Evolutionary conservation across 176 grass and related monocot genomes (phyloP), one percentile per base, ranked within the genome.

Genomic region (Eleusine coracana): DNA sequence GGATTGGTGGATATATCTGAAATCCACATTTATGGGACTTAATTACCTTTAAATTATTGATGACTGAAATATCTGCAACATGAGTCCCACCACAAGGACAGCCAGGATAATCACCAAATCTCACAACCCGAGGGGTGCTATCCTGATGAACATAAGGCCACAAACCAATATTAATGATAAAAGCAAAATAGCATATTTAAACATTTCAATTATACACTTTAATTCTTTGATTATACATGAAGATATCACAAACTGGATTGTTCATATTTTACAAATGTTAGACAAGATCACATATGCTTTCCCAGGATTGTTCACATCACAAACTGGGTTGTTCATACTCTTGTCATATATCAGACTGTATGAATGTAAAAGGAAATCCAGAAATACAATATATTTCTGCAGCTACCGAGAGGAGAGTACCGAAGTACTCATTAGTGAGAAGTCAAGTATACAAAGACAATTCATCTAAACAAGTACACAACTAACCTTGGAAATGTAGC

Each of bases 31-130:
- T 72, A 42, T 50, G 48, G 48, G 48, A 52, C 50, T n/a, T 20
- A 39, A 70, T 61, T 91, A 98, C 95, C 90, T 84, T 98, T 69
- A 94, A 10, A 28, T 27, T 89, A 48, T 76, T 81, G 18, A 95
- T 89, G 84, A 70, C 39, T 9, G 96, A 88, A 50, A 91, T 70
- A 25, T 98, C 87, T 1, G 84, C 70, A 65, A 98, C 92, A 87
- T 98, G 96, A 75, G 96, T 98, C 48, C 95, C 95, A 71, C 95
- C 95, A 67, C 92, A 98, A 71, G 95, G 92, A 58, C 92, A 83
- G 7, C 95, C 92, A 49, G 81, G 77, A 48, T 88, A 37, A 18
- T 93, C 76, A 39, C 96, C 87, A 41, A 91, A 93, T 64, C 95
- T 98, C 45, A 95, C 78, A 69, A 98, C 84, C 20, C 96, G 82